Evolutionary conservation across 345 rosid species (phyloP).

Genomic region (Salix caprea): DNA sequence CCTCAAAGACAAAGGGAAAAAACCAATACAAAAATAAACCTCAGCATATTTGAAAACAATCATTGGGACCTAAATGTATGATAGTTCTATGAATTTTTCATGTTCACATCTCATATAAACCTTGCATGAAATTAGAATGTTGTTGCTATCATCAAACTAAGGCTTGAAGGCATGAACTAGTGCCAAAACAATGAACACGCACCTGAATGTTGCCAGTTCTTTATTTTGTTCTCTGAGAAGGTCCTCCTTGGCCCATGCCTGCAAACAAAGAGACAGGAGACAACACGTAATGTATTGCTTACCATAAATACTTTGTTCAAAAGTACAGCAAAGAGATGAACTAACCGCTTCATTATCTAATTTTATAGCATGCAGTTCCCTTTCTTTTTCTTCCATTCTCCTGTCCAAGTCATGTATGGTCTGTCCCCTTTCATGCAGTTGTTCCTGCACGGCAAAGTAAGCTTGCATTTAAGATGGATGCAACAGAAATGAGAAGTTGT

Average conservation of each 20-base stretch:
- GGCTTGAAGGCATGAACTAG: neutral
- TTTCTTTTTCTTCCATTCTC: slow-evolving; percentile 77
- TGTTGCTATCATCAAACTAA: neutral
- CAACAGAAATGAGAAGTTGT: neutral
- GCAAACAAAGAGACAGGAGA: slow-evolving; percentile 9
- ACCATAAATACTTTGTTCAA: neutral
- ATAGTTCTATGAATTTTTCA: neutral
- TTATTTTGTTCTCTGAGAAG: slow-evolving; percentile 83
- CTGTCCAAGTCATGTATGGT: slow-evolving; percentile 63
- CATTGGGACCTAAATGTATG: neutral
- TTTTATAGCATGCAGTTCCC: slow-evolving; percentile 80
- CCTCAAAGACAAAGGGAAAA: neutral
- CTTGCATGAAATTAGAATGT: neutral
- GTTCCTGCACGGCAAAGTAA: slow-evolving; percentile 52
- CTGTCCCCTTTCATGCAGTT: slow-evolving; percentile 62
- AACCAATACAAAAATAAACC: neutral
- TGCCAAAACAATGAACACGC: neutral
- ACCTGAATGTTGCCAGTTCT: slow-evolving; percentile 84
- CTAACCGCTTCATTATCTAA: slow-evolving; percentile 84
- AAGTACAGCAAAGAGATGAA: slow-evolving; percentile 10
- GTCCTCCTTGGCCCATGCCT: slow-evolving; percentile 99
- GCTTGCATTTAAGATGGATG: neutral
- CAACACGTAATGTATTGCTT: slow-evolving; percentile 4
- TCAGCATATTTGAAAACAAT: neutral
- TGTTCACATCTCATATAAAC: neutral